Evolutionary conservation across 2,329 filamentous ascomycete genomes (phyloP), one percentile per base, ranked within the genome.

Genomic region (Zymoseptoria crescenta): DNA sequence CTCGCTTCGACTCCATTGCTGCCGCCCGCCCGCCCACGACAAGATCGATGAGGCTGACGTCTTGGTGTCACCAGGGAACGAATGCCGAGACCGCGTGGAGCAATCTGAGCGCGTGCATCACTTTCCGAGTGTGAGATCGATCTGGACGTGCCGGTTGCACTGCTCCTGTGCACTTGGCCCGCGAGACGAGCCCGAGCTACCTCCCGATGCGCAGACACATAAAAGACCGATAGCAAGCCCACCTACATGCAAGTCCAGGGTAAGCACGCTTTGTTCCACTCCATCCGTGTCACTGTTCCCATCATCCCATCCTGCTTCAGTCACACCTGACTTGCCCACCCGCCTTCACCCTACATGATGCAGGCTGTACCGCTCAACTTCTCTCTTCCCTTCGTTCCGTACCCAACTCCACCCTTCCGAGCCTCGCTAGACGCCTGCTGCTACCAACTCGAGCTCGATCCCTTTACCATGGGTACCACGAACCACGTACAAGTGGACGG

Each of bases 401-500:
- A 68, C 56, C 66, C 69, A 61, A 68, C 63, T 56, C 66, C 68
- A 50, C 67, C 66, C 16, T 68, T 66, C n/a, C 59, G 62, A 49
- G 54, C 61, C 35, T 62, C 66, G 35, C 63, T 63, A 52, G 56
- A 62, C 61, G 49, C 19, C 48, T 62, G 60, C 51, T 41, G 29
- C 49, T 56, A 58, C 49, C 57, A 56, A 24, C 56, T 53, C 59
- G 56, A 62, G 49, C 49, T 56, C 63, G 59, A 63, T n/a, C 58
- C 56, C 21, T 63, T 60, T 61, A 65, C 24, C 49, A 78, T 78
- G 75, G 75, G 75, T 67, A 70, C 73, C 69, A 69, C 70, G 58
- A 70, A 72, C 69, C 64, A 52, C 52, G 56, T 64, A 28, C 62
- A 64, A 51, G 60, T 69, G 58, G 67, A 71, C 58, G 71, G 70